Evolutionary conservation across 352 stramenopile genomes (phyloP), one percentile per base, ranked within the genome.

Genomic region (Pythium plurisporium): DNA sequence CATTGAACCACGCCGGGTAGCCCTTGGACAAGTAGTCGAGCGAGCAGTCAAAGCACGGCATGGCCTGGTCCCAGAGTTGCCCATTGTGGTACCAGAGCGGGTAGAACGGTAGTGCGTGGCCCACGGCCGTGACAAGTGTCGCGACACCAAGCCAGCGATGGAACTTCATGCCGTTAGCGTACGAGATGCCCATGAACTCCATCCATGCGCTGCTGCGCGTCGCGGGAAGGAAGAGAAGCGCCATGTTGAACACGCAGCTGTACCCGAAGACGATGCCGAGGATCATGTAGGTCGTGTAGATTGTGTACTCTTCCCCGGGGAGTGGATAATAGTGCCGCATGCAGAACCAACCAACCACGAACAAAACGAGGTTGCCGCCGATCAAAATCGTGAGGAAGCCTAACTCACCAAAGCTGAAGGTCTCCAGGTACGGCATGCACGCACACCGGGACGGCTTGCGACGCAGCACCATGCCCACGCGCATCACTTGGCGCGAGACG

Each of bases 211-310:
- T 61, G 44, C 66, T 71, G 14, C 67, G 59, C 12, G 72, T 77
- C 20, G 67, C 51, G 5, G 70, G 70, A 0, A 79, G 25, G 30
- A 63, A 61, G 14, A 91, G 59, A 53, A 91, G 83, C 22, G 78
- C 70, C 74, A 91, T 85, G 62, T 87, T 89, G 69, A 79, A 91
- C 43, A 89, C 73, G 64, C 68, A 77, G 29, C 72, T 59, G 64
- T 86, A 88, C 9, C 68, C 71, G 0, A 69, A 55, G 26, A 70
- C 73, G 60, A 85, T 72, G 43, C 73, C 55, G 4, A 84, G 58
- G 30, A 83, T 62, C 52, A 86, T 64, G 1, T 86, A 54, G 15
- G 69, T 67, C 17, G 71, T 76, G 47, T 80, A 69, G 44, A 84
- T 72, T 12, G 67, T 72, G 64, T 79, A 82, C 30, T 22, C 17